These are phyloP conservation scores for Tylopilus sp. DNA, from an alignment of 768 basidiomycete genomes.

Conservation along the genomic window DNA sequence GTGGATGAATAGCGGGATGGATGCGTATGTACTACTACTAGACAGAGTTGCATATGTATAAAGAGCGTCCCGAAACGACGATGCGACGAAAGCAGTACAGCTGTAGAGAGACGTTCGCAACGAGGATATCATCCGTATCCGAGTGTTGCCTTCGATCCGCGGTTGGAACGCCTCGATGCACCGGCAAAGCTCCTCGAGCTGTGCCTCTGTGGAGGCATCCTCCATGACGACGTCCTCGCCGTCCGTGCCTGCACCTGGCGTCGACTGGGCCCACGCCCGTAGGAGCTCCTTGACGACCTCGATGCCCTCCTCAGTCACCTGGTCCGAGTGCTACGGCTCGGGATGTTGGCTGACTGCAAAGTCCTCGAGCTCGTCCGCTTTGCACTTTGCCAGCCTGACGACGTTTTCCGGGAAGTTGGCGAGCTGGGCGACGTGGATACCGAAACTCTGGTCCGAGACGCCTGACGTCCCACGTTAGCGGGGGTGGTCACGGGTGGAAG, in stretches of 20 bases:
- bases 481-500: too few species aligned
- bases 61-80: background rate
- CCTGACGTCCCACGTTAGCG: slow-evolving; percentile 40
- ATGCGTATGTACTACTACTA: slow-evolving; percentile 13
- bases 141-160: slow-evolving; percentile 72
- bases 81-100: background rate
- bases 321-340: slow-evolving; percentile 47
- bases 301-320: slow-evolving; percentile 76
- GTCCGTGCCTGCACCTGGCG: slow-evolving; percentile 27
- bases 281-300: slow-evolving; percentile 78
- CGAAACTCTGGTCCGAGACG: slow-evolving; percentile 95
- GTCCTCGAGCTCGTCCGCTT: slow-evolving; percentile 89
- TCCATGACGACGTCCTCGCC: slow-evolving; percentile 50
- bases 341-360: slow-evolving; percentile 50
- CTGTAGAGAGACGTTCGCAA: slow-evolving; percentile 24
- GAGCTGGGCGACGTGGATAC: slow-evolving; percentile 96
- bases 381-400: slow-evolving; percentile 88
- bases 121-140: slow-evolving; percentile 61
- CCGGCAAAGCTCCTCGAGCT: slow-evolving; percentile 48
- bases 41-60: slow-evolving; percentile 5
- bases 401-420: slow-evolving; percentile 97
- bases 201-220: slow-evolving; percentile 38
- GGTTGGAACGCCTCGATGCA: slow-evolving; percentile 65
- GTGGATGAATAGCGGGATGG: slow-evolving; percentile 4
- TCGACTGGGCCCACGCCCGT: slow-evolving; percentile 53